A percentile compares a stretch with the other conserved stretches of the same genome.
phyloP scores from a whole-genome alignment of 192 early-diverging fungal genomes.

The Coemansia sp. region DNA sequence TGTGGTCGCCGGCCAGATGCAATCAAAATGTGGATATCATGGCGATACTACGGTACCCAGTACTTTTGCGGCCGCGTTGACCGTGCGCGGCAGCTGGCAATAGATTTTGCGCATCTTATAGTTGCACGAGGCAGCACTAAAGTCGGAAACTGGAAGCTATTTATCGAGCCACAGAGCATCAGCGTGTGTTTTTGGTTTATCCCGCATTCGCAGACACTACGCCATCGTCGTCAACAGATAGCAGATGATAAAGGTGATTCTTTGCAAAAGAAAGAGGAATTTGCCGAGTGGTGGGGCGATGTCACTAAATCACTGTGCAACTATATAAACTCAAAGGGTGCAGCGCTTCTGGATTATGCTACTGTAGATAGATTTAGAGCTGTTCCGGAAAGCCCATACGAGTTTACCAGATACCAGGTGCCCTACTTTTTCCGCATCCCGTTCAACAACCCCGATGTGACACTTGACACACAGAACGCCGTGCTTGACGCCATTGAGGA shows the following conservation, averaged over 20 bases:
- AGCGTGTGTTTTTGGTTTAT: conserved; percentile 79
- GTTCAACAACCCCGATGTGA: conserved; percentile 62
- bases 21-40: conserved; percentile 74
- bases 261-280: not conserved
- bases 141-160: conserved; percentile 52
- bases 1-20: conserved; percentile 80
- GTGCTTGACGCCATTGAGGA: conserved; percentile 62
- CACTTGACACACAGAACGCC: conserved; percentile 52
- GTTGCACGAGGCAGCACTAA: conserved; percentile 24
- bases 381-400: conserved; percentile 10
- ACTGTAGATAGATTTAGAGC: conserved; percentile 10
- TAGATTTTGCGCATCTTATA: conserved; percentile 44
- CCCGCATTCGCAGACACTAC: conserved; percentile 28
- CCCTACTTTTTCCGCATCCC: conserved; percentile 74
- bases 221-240: not conserved
- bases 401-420: conserved; percentile 15
- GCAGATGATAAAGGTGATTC: not conserved
- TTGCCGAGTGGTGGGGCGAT: conserved; percentile 18
- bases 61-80: conserved; percentile 62
- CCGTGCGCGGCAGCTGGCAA: conserved; percentile 59
- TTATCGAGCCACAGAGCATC: conserved; percentile 24
- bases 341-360: conserved; percentile 74
- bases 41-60: conserved; percentile 70
- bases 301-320: conserved; percentile 34
- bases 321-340: conserved; percentile 54